These are phyloP conservation scores for Crithidia thermophila DNA, from an alignment of 208 protist genomes.

Conservation along the genomic window DNA sequence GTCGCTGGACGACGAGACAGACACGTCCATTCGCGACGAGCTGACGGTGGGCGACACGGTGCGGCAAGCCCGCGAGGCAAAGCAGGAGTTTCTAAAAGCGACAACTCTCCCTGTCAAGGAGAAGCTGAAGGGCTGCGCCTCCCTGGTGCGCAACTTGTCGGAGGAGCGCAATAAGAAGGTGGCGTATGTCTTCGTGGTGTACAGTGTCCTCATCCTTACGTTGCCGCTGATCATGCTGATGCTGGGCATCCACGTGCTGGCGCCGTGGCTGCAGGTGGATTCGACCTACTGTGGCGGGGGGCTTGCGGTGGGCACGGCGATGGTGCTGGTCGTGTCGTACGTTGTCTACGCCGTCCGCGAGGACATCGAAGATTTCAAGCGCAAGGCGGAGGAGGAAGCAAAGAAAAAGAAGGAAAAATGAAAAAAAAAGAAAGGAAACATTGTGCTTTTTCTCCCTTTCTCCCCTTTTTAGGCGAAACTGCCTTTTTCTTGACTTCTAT, in stretches of 20 bases:
- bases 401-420: conserved; percentile 50
- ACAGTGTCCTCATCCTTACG: conserved; percentile 69
- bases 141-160: conserved; percentile 38
- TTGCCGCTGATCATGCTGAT: conserved; percentile 67
- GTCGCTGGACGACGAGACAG: conserved; percentile 41
- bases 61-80: conserved; percentile 35
- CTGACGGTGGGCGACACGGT: conserved; percentile 49
- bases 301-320: conserved; percentile 44
- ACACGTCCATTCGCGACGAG: conserved; percentile 31
- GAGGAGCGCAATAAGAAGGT: conserved; percentile 48
- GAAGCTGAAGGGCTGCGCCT: conserved; percentile 52
- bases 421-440: conserved; percentile 38
- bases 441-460: not conserved
- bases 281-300: conserved; percentile 65
- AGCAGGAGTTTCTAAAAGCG: conserved; percentile 48
- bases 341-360: conserved; percentile 68
- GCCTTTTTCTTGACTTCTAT: not conserved
- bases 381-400: not conserved
- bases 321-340: conserved; percentile 62
- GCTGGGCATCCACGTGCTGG: conserved; percentile 61
- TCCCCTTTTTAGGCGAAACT: not conserved
- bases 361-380: conserved; percentile 21
- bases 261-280: conserved; percentile 47
- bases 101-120: conserved; percentile 47
- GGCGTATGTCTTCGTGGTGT: conserved; percentile 48